Evolutionary conservation across 192 early-diverging fungal genomes (phyloP).

Genomic region (Backusella sp.): DNA sequence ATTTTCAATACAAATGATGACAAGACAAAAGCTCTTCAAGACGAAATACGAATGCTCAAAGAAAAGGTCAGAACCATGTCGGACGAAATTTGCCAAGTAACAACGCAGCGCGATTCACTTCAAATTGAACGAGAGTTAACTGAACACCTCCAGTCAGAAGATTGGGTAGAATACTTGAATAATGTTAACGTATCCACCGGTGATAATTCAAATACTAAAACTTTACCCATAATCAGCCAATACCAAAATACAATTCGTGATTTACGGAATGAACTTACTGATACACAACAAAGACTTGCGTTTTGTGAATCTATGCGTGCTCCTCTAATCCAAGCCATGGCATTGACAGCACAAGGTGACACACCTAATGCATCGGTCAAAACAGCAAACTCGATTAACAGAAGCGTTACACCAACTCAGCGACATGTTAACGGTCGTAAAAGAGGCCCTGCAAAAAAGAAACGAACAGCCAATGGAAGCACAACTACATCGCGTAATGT

Average conservation of each 20-base stretch:
- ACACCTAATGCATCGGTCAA: not conserved
- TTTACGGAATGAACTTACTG: slow-evolving; percentile 26
- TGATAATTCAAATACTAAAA: not conserved
- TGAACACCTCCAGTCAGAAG: not conserved
- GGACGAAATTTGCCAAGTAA: slow-evolving; percentile 38
- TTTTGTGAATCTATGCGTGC: slow-evolving; percentile 22
- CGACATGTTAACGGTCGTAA: not conserved
- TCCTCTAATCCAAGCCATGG: slow-evolving; percentile 20
- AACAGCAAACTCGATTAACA: not conserved
- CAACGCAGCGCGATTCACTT: slow-evolving; percentile 49
- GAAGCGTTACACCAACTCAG: not conserved
- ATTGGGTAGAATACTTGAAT: slow-evolving; percentile 5
- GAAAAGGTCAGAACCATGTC: slow-evolving; percentile 37
- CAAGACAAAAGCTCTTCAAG: not conserved
- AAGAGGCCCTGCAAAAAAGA: not conserved
- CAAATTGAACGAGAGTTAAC: slow-evolving; percentile 42
- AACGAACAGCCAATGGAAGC: not conserved
- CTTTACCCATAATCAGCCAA: slow-evolving; percentile 21
- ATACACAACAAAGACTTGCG: slow-evolving; percentile 31
- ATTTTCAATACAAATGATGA: not conserved
- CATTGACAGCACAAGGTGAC: not conserved
- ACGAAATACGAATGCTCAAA: slow-evolving; percentile 44
- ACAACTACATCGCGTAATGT: slow-evolving; percentile 13
- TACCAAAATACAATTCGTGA: slow-evolving; percentile 33
- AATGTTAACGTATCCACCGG: too few species aligned